Conservation (phyloP, 768 basidiomycete species). For the Tremella yokohamensis region DNA sequence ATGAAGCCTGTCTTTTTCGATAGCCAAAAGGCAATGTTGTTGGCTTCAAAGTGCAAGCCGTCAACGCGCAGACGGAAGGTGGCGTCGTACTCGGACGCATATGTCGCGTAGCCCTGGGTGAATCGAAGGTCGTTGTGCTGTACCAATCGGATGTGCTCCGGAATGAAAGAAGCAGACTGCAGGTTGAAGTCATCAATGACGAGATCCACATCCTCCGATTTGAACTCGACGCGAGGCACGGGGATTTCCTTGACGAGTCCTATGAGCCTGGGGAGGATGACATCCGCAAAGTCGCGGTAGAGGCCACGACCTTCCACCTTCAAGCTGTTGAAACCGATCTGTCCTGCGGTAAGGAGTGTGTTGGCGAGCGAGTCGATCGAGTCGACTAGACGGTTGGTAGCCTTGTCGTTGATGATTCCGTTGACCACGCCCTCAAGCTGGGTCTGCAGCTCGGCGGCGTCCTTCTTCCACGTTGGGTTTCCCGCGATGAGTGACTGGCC, state of each 20-base stretch:
- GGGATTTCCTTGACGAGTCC: constrained; percentile 53
- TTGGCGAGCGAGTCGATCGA: constrained; percentile 51
- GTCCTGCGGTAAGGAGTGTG: constrained; percentile 45
- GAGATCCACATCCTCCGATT: constrained; percentile 50
- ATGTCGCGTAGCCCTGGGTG: constrained; percentile 53
- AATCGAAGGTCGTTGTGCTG: constrained; percentile 52
- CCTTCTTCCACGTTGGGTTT: constrained; percentile 50
- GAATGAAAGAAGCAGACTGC: constrained; percentile 53
- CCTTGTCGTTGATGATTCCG: constrained; percentile 49
- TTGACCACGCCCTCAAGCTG: constrained; percentile 47
- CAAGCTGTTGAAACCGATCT: constrained; percentile 48
- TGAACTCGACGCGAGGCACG: constrained; percentile 52
- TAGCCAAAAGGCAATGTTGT: constrained; percentile 53
- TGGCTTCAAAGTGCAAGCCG: constrained; percentile 52
- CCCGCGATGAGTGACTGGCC: constrained; percentile 48
- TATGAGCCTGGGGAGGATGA: constrained; percentile 51
- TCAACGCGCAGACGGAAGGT: constrained; percentile 50
- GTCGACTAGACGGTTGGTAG: constrained; percentile 47
- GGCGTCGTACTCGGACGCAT: constrained; percentile 51
- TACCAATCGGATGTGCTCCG: constrained; percentile 52
- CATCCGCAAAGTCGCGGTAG: constrained; percentile 52
- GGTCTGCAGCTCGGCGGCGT: constrained; percentile 46
- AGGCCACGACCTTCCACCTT: constrained; percentile 49
- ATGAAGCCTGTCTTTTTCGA: constrained; percentile 51
- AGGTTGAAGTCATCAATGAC: constrained; percentile 52